These are phyloP conservation scores for Musa beccarii DNA, from an alignment of 176 grass and related monocot species.

Conservation along the genomic window DNA sequence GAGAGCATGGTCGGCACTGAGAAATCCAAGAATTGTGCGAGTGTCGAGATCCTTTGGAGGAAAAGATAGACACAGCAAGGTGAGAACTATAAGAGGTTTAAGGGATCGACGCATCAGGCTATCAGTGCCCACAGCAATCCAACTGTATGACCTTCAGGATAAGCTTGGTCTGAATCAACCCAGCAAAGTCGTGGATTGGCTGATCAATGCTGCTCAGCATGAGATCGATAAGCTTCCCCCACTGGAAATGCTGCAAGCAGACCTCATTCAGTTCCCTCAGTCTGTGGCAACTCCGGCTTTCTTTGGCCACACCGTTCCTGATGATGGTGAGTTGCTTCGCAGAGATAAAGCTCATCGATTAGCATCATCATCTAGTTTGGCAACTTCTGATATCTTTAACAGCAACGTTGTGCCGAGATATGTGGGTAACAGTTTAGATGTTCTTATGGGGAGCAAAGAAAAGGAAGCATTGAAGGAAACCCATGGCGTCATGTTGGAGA, in stretches of 20 bases:
- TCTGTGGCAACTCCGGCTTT: background rate
- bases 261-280: conserved; percentile 10
- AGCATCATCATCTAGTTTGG: background rate
- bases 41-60: conserved; percentile 78
- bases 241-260: conserved; percentile 50
- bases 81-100: conserved; percentile 67
- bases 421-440: background rate
- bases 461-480: background rate
- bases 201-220: conserved; percentile 60
- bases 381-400: background rate
- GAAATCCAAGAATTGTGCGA: conserved; percentile 76
- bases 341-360: background rate
- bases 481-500: background rate
- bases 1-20: conserved; percentile 55
- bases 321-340: background rate
- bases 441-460: background rate
- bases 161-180: conserved; percentile 82
- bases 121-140: conserved; percentile 85
- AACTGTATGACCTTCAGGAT: conserved; percentile 94
- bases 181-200: conserved; percentile 97
- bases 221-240: conserved; percentile 92
- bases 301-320: background rate
- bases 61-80: conserved; percentile 93
- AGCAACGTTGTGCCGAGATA: background rate
- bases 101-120: conserved; percentile 74